phyloP scores from a whole-genome alignment of 164 flowering plant species.

The Cinnamomum chago region DNA sequence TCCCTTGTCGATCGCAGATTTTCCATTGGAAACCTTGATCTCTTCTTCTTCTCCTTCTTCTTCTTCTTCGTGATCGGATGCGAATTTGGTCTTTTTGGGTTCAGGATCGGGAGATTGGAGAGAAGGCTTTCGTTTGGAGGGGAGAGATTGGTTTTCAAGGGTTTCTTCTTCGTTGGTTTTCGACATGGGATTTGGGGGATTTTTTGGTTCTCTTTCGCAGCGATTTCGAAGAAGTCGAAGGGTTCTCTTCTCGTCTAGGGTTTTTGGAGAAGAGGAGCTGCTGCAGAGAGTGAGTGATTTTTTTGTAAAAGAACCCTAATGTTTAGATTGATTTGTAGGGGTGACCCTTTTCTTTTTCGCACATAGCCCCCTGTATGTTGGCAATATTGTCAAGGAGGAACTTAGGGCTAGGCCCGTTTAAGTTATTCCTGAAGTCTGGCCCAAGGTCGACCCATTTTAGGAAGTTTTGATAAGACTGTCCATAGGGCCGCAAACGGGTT shows the following conservation, averaged over 20 bases:
- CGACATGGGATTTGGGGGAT: conserved; percentile 28
- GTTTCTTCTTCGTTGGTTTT: conserved; percentile 25
- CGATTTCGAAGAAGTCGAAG: too few relatives aligned
- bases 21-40: conserved; percentile 24
- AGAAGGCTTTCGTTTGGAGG: conserved; percentile 44
- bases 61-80: conserved; percentile 10
- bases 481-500: too few relatives aligned
- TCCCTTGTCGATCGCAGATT: conserved; percentile 45
- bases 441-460: too few relatives aligned
- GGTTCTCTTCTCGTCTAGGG: not conserved
- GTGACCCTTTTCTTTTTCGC: too few relatives aligned
- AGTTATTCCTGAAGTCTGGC: too few relatives aligned
- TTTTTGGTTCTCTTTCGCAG: too few relatives aligned
- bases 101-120: conserved; percentile 4
- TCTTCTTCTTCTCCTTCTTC: conserved; percentile 22
- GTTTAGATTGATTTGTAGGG: not conserved
- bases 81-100: conserved; percentile 36
- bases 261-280: not conserved
- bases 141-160: conserved; percentile 28
- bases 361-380: too few relatives aligned
- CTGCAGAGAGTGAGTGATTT: not conserved
- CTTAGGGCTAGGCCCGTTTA: too few relatives aligned
- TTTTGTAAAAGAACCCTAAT: not conserved
- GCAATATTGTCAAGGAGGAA: too few relatives aligned
- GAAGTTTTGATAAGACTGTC: too few relatives aligned